Conservation (phyloP, 495 filamentous ascomycete genomes). For the Neurospora sp. region DNA sequence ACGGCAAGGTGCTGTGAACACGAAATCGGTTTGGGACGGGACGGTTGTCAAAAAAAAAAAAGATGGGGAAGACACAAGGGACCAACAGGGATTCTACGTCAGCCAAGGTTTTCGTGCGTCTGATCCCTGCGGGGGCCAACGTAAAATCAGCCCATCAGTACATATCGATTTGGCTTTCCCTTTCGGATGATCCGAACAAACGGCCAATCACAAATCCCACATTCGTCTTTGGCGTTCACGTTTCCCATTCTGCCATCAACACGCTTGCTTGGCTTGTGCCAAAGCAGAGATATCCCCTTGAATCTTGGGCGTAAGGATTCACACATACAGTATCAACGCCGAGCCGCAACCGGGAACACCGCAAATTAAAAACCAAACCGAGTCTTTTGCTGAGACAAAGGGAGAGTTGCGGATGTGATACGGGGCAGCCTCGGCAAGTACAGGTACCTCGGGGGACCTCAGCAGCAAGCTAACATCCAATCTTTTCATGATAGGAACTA, state of each 20-base stretch:
- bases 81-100: not conserved
- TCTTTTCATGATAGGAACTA: not conserved
- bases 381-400: not conserved
- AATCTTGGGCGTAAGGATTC: not conserved
- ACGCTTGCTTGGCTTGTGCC: not conserved
- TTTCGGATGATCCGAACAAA: not conserved
- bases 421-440: not conserved
- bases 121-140: not conserved
- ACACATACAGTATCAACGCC: not conserved
- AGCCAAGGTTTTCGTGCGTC: no score
- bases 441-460: not conserved
- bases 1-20: not conserved
- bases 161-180: not conserved
- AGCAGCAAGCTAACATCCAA: not conserved
- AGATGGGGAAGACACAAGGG: slow-evolving; percentile 9
- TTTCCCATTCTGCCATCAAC: not conserved
- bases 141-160: slow-evolving; percentile 16
- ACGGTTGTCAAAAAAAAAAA: slow-evolving; percentile 3
- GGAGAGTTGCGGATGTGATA: not conserved
- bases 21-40: not conserved
- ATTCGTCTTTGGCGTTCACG: not conserved
- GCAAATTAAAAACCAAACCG: not conserved
- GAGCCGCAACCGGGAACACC: not conserved
- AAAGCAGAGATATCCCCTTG: not conserved
- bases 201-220: not conserved